Percentiles rank a stretch among this genome's conserved stretches.
These are phyloP conservation scores for Pyrenula massariospora DNA, from an alignment of 495 filamentous ascomycete genomes.

Conservation along the genomic window DNA sequence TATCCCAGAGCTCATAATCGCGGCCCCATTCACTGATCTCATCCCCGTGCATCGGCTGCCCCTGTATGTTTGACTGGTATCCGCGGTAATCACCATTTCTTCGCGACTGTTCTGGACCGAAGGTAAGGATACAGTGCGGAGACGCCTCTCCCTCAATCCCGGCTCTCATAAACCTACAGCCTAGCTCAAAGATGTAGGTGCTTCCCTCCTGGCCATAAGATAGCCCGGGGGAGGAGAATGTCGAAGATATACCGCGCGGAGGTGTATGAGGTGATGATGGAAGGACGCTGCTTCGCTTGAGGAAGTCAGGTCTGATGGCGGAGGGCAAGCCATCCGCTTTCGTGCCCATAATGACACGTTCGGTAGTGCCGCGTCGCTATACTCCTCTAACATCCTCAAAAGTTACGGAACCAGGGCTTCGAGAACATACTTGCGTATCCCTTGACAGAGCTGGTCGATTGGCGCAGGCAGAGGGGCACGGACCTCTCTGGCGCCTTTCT, in stretches of 20 bases:
- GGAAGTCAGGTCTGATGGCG: slow-evolving; percentile 18
- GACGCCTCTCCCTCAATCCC: slow-evolving; percentile 74
- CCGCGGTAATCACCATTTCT: slow-evolving; percentile 72
- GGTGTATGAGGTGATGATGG: slow-evolving; percentile 48
- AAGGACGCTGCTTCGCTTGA: slow-evolving; percentile 16
- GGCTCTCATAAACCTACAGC: slow-evolving; percentile 63
- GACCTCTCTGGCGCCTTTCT: neutral
- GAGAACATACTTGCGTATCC: too few species aligned
- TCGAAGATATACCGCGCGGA: slow-evolving; percentile 41
- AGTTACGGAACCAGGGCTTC: too few species aligned
- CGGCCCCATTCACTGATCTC: slow-evolving; percentile 50
- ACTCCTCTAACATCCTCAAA: too few species aligned
- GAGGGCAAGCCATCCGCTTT: slow-evolving; percentile 1
- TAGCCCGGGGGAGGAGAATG: slow-evolving; percentile 58
- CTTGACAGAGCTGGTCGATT: too few species aligned
- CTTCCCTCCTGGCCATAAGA: slow-evolving; percentile 77
- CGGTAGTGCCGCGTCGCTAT: too few species aligned
- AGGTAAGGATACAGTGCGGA: slow-evolving; percentile 61
- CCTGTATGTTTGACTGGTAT: slow-evolving; percentile 35
- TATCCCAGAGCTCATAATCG: slow-evolving; percentile 70
- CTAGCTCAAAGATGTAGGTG: slow-evolving; percentile 69
- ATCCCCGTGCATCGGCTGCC: slow-evolving; percentile 16
- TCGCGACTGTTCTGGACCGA: slow-evolving; percentile 61
- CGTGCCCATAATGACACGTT: neutral
- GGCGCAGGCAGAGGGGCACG: too few species aligned